phyloP scores from a whole-genome alignment of 495 filamentous ascomycete species.

The Sordaria brevicollis region DNA sequence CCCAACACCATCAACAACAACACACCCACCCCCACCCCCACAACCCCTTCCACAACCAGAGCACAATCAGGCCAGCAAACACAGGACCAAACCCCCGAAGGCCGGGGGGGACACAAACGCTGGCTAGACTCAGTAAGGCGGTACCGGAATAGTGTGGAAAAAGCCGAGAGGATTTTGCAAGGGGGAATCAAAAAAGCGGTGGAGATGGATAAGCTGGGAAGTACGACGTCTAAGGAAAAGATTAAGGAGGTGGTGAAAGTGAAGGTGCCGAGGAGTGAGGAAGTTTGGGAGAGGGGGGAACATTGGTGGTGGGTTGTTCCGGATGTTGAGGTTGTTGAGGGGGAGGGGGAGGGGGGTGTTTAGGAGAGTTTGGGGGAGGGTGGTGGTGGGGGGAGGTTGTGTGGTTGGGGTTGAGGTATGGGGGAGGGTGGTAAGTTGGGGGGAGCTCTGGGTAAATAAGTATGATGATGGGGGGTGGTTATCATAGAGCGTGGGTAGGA shows the following conservation, averaged over 20 bases:
- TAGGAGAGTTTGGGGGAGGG: not conserved
- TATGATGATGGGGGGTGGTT: too few relatives aligned
- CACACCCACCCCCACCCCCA: not conserved
- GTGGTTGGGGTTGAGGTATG: not conserved
- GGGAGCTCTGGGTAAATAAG: too few relatives aligned
- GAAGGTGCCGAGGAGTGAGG: constrained; percentile 35
- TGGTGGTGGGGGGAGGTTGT: not conserved
- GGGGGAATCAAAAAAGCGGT: constrained; percentile 4
- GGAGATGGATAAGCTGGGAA: constrained; percentile 45
- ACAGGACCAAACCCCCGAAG: not conserved
- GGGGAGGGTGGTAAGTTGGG: too few relatives aligned
- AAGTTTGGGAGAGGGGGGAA: constrained; percentile 40
- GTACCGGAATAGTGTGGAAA: not conserved
- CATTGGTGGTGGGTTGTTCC: constrained; percentile 76
- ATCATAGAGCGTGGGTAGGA: too few relatives aligned
- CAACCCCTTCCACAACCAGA: not conserved
- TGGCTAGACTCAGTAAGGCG: not conserved
- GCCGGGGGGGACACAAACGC: not conserved
- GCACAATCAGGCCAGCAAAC: not conserved
- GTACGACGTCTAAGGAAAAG: constrained; percentile 34
- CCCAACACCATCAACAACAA: not conserved
- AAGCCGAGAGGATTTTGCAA: not conserved
- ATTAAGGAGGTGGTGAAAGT: constrained; percentile 46
- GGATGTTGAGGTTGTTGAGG: constrained; percentile 32
- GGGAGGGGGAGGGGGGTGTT: not conserved